phyloP scores from a whole-genome alignment of 768 basidiomycete species.

The Inosperma sp. region DNA sequence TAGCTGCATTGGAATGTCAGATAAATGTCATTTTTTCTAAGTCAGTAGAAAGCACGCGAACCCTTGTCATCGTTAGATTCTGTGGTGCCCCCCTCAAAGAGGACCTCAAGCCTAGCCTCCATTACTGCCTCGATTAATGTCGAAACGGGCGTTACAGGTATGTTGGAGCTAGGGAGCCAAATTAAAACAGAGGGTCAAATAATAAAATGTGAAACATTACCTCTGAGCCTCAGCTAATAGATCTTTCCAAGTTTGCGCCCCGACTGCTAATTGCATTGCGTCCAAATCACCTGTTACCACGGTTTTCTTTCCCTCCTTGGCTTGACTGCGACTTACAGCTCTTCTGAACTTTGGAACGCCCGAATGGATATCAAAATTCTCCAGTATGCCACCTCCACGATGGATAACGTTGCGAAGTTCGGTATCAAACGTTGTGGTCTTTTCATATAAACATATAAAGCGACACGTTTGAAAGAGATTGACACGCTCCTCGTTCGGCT shows the following conservation, averaged over 20 bases:
- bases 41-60: slow-evolving; percentile 1
- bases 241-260: slow-evolving; percentile 50
- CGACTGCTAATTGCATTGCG: slow-evolving; percentile 47
- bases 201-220: slow-evolving; percentile 28
- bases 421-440: slow-evolving; percentile 42
- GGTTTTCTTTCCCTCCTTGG: slow-evolving; percentile 46
- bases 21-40: no score
- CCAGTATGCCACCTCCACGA: slow-evolving; percentile 57
- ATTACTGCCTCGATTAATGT: slow-evolving; percentile 51
- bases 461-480: slow-evolving; percentile 49
- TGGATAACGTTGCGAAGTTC: slow-evolving; percentile 52
- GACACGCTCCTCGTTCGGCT: slow-evolving; percentile 59
- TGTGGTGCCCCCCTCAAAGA: slow-evolving; percentile 20
- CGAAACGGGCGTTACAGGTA: slow-evolving; percentile 43
- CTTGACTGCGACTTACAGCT: slow-evolving; percentile 47
- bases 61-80: slow-evolving; percentile 17
- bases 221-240: slow-evolving; percentile 46
- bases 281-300: slow-evolving; percentile 50
- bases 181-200: neutral
- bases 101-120: slow-evolving; percentile 29
- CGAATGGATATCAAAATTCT: slow-evolving; percentile 50
- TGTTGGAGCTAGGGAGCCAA: slow-evolving; percentile 27
- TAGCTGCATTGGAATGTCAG: no score
- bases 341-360: slow-evolving; percentile 50
- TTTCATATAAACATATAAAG: slow-evolving; percentile 61